Conservation (phyloP, 208 protist species). For the Leishmania tarentolae region DNA sequence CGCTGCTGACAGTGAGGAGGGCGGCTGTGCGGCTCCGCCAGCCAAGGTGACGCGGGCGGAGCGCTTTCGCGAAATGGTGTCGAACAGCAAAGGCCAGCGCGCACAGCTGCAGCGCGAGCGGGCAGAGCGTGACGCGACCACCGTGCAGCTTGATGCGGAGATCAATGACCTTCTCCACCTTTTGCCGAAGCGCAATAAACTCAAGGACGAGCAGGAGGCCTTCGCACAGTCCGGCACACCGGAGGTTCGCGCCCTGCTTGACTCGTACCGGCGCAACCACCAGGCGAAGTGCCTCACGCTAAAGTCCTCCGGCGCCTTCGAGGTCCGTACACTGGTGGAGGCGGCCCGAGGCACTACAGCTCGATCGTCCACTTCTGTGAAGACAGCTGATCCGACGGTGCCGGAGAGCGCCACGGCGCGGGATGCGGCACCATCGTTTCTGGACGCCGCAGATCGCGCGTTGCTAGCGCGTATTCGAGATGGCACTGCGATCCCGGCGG, state of each 20-base stretch:
- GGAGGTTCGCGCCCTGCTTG: slow-evolving; percentile 61
- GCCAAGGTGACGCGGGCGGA: slow-evolving; percentile 57
- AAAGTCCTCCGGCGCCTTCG: slow-evolving; percentile 42
- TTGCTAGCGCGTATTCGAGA: slow-evolving; percentile 35
- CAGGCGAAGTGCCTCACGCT: slow-evolving; percentile 58
- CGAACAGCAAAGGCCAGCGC: slow-evolving; percentile 63
- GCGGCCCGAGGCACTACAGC: background rate
- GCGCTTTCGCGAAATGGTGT: slow-evolving; percentile 69
- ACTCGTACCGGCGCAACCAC: slow-evolving; percentile 43
- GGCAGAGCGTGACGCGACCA: slow-evolving; percentile 55
- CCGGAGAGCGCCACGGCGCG: background rate
- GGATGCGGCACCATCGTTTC: slow-evolving; percentile 12
- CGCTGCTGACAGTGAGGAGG: slow-evolving; percentile 4
- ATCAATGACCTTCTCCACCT: slow-evolving; percentile 74
- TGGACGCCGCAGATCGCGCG: slow-evolving; percentile 26
- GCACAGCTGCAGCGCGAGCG: slow-evolving; percentile 71
- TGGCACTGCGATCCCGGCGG: slow-evolving; percentile 7
- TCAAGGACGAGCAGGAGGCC: slow-evolving; percentile 59
- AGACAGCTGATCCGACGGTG: slow-evolving; percentile 5
- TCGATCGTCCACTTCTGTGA: background rate
- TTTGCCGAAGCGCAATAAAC: slow-evolving; percentile 61
- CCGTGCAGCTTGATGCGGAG: slow-evolving; percentile 64
- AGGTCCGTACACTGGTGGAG: slow-evolving; percentile 27
- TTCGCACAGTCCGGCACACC: slow-evolving; percentile 61
- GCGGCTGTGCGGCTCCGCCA: slow-evolving; percentile 14